Conservation (phyloP, 345 rosid species). For the Lumnitzera racemosa region DNA sequence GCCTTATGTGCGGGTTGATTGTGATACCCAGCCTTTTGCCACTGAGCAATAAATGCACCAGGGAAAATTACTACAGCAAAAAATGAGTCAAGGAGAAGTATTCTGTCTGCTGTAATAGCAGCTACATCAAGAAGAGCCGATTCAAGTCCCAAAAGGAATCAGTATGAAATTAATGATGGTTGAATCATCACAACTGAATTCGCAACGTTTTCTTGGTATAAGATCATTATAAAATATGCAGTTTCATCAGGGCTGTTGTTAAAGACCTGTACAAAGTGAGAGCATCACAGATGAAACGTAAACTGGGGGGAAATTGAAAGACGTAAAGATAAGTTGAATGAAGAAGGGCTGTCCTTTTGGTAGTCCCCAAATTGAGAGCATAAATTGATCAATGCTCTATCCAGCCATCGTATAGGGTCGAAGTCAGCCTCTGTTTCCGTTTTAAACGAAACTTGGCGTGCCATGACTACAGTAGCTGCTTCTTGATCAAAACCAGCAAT, state of each 20-base stretch:
- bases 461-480: slow-evolving; percentile 93
- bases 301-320: slow-evolving; percentile 83
- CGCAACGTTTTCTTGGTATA: slow-evolving; percentile 83
- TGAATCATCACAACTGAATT: slow-evolving; percentile 94
- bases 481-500: slow-evolving; percentile 97
- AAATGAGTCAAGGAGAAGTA: slow-evolving; percentile 79
- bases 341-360: slow-evolving; percentile 70
- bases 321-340: slow-evolving; percentile 76
- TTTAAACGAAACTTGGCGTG: slow-evolving; percentile 83
- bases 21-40: slow-evolving; percentile 95
- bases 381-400: slow-evolving; percentile 73
- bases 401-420: slow-evolving; percentile 93
- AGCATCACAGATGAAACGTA: slow-evolving; percentile 84
- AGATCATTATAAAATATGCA: slow-evolving; percentile 80
- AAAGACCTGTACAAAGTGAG: slow-evolving; percentile 98
- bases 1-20: slow-evolving; percentile 89
- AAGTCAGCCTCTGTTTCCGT: slow-evolving; percentile 95
- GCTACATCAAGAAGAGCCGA: slow-evolving; percentile 81
- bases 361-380: slow-evolving; percentile 87
- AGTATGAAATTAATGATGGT: slow-evolving; percentile 90
- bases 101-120: slow-evolving; percentile 84
- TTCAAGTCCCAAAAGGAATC: slow-evolving; percentile 77
- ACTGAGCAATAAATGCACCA: slow-evolving; percentile 87
- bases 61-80: slow-evolving; percentile 83
- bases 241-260: slow-evolving; percentile 99